Evolutionary conservation across 75 land plant genomes (phyloP).

Genomic region (Selaginella tamariscina): DNA sequence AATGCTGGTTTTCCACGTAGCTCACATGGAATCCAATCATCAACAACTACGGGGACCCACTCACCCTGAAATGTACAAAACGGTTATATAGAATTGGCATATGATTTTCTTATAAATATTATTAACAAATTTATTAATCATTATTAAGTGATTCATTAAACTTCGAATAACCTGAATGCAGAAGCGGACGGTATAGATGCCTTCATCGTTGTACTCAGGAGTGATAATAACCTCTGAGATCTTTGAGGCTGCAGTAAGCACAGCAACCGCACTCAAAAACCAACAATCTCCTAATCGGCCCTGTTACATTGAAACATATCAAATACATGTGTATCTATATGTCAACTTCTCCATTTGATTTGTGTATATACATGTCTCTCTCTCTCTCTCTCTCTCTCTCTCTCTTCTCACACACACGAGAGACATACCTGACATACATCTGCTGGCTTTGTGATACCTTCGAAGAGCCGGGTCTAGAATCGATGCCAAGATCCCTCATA

Average conservation of each 20-base stretch:
- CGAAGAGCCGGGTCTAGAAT: constrained; percentile 62
- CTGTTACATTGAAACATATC: constrained; percentile 26
- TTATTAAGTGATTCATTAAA: not conserved
- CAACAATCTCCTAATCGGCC: constrained; percentile 98
- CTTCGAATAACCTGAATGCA: constrained; percentile 72
- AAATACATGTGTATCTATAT: constrained; percentile 6
- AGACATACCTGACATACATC: constrained; percentile 94
- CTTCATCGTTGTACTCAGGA: constrained; percentile 91
- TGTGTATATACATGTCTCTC: not conserved
- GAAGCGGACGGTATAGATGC: constrained; percentile 92
- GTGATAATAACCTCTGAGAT: constrained; percentile 94
- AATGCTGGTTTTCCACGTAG: constrained; percentile 96
- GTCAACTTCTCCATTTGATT: not conserved
- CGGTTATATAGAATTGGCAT: not conserved
- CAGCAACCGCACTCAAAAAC: constrained; percentile 99
- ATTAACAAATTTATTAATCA: not conserved
- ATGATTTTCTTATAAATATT: not conserved
- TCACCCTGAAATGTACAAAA: constrained; percentile 50
- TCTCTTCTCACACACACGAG: constrained; percentile 5
- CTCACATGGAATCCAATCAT: constrained; percentile 99
- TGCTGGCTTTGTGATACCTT: constrained; percentile 75
- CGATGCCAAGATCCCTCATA: constrained; percentile 36
- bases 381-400: constrained; percentile 14
- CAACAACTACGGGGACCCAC: constrained; percentile 99
- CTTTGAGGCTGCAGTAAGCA: constrained; percentile 77